Conservation (phyloP, 306 rosid species). For the Abrus pulchellus region DNA sequence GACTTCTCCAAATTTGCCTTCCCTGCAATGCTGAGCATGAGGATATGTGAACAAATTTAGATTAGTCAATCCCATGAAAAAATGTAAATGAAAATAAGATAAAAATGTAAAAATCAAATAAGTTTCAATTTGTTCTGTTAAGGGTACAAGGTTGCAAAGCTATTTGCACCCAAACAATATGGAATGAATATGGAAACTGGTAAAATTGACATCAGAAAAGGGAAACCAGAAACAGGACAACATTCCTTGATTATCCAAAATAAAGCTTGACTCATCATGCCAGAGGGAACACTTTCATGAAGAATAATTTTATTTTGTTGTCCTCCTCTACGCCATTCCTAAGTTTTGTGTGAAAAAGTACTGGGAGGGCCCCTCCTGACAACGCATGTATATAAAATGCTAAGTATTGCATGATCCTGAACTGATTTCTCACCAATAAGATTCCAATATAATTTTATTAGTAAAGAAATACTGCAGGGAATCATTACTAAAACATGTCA, state of each 20-base stretch:
- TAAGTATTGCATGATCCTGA: background rate
- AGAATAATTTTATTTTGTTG: constrained; percentile 11
- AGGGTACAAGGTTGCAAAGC: background rate
- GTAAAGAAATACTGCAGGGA: background rate
- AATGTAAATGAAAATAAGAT: constrained; percentile 7
- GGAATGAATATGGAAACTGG: background rate
- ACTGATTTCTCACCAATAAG: constrained; percentile 4
- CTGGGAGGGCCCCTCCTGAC: background rate
- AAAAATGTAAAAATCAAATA: background rate
- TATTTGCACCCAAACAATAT: background rate
- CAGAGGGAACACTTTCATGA: constrained; percentile 15
- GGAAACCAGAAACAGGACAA: background rate
- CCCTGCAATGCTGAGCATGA: constrained; percentile 77
- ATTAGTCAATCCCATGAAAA: constrained; percentile 17
- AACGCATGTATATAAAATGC: constrained; percentile 7
- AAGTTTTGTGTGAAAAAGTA: background rate
- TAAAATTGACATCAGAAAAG: background rate
- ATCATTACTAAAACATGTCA: background rate
- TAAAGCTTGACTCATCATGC: background rate
- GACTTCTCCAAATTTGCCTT: constrained; percentile 88
- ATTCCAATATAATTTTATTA: constrained; percentile 2
- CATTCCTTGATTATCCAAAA: constrained; percentile 26
- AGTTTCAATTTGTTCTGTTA: background rate
- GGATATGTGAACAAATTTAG: constrained; percentile 5
- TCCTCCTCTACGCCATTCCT: background rate